phyloP scores from a whole-genome alignment of 2,329 filamentous ascomycete genomes.

The Arachnomyces sp. region DNA sequence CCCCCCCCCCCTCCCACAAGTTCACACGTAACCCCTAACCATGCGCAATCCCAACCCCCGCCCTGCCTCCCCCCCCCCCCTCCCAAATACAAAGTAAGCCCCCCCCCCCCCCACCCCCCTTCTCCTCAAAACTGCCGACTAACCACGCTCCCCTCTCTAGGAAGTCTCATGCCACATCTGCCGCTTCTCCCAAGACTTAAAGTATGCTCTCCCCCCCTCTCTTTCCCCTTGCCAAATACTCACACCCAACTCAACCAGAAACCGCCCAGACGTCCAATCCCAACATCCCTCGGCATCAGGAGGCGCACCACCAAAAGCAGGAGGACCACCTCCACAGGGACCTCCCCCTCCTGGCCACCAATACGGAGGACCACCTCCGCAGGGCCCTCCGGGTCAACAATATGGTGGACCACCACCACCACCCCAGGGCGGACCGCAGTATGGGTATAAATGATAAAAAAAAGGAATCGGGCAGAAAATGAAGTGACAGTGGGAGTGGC shows the following conservation, averaged over 20 bases:
- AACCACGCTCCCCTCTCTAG: constrained; percentile 2
- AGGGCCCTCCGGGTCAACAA: constrained; percentile 1
- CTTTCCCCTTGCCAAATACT: not conserved
- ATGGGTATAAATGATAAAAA: constrained; percentile 3
- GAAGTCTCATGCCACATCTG: constrained; percentile 16
- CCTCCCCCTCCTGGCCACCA: too few relatives aligned
- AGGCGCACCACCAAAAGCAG: not conserved
- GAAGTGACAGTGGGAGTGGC: too few relatives aligned
- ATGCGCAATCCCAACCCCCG: constrained; percentile 10
- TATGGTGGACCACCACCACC: not conserved
- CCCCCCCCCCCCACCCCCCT: constrained; percentile 1
- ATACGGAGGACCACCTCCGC: not conserved
- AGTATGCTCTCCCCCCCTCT: constrained; percentile 5
- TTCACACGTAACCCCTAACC: too few relatives aligned
- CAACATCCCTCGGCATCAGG: constrained; percentile 3
- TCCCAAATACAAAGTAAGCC: constrained; percentile 45
- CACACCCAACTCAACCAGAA: constrained; percentile 1
- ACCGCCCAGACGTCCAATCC: constrained; percentile 14
- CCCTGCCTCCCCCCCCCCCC: constrained; percentile 25
- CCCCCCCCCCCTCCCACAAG: too few relatives aligned
- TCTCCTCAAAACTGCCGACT: too few relatives aligned
- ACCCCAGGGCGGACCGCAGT: not conserved
- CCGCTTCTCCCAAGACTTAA: constrained; percentile 14
- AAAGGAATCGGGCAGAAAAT: too few relatives aligned
- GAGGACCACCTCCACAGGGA: not conserved